Conservation (phyloP, 345 rosid species). For the Eucalyptus sp. region DNA sequence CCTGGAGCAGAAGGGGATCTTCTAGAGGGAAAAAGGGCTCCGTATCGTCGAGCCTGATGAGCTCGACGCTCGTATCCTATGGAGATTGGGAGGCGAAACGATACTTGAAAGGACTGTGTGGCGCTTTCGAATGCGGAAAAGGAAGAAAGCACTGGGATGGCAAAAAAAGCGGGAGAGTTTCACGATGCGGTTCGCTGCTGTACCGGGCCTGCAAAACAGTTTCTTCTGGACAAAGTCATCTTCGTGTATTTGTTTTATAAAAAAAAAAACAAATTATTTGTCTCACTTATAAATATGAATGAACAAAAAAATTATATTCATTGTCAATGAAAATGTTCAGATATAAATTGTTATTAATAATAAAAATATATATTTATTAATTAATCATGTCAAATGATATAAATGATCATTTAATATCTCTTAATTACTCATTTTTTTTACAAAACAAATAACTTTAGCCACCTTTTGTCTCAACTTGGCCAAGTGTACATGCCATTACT, state of each 20-base stretch:
- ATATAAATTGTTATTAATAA: fast-evolving
- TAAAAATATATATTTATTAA: background rate
- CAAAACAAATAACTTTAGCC: background rate
- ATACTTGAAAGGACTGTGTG: background rate
- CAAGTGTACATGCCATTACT: background rate
- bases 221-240: background rate
- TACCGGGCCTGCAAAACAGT: background rate
- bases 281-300: background rate
- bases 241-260: background rate
- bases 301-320: background rate
- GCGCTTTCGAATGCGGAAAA: background rate
- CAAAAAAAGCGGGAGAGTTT: background rate
- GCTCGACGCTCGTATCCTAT: background rate
- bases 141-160: background rate
- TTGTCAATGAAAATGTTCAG: background rate
- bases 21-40: background rate
- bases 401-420: background rate
- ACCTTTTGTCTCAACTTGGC: fast-evolving
- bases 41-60: background rate
- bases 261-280: background rate
- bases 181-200: background rate
- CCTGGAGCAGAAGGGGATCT: background rate
- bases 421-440: fast-evolving
- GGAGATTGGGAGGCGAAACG: background rate
- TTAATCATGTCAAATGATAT: background rate